These are phyloP conservation scores for Botryosphaeria dothidea DNA, from an alignment of 2,329 filamentous ascomycete genomes.

Conservation along the genomic window DNA sequence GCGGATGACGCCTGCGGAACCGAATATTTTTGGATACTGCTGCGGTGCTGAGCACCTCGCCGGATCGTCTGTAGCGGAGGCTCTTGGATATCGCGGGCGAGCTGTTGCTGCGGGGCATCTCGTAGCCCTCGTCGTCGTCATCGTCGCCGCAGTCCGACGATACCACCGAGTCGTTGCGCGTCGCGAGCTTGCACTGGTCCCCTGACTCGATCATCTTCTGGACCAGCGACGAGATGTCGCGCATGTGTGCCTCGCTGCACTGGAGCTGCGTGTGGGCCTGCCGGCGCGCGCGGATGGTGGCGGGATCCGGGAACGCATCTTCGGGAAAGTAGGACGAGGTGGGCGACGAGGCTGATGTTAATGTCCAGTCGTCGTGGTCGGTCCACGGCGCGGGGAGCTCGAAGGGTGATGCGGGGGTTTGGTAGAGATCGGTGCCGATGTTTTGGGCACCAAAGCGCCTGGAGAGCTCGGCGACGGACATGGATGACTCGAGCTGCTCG, in stretches of 20 bases:
- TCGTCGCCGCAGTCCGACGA: constrained; percentile 7
- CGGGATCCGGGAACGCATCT: constrained; percentile 16
- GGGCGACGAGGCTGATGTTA: constrained; percentile 8
- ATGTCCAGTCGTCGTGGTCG: constrained; percentile 12
- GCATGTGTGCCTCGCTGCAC: constrained; percentile 40
- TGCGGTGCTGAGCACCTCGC: constrained; percentile 29
- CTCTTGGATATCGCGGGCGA: constrained; percentile 22
- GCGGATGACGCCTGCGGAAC: constrained; percentile 32
- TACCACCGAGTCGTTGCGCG: constrained; percentile 21
- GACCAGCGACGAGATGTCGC: constrained; percentile 45
- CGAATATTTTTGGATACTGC: constrained; percentile 33
- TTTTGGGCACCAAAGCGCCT: constrained; percentile 16
- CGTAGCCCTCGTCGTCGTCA: constrained; percentile 33
- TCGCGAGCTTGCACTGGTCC: constrained; percentile 40
- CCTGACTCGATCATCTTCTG: constrained; percentile 42
- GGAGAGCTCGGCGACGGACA: constrained; percentile 19
- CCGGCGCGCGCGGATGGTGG: constrained; percentile 40
- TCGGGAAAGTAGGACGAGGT: constrained; percentile 13
- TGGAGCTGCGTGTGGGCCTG: constrained; percentile 44
- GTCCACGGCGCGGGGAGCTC: constrained; percentile 1
- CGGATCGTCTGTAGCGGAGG: constrained; percentile 29
- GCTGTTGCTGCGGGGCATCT: constrained; percentile 33
- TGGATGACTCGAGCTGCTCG: neutral
- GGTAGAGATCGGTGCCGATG: constrained; percentile 2
- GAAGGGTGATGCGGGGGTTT: neutral